Evolutionary conservation across 768 basidiomycete genomes (phyloP), one percentile per base, ranked within the genome.

Genomic region (Trichaptum fuscoviolaceum): DNA sequence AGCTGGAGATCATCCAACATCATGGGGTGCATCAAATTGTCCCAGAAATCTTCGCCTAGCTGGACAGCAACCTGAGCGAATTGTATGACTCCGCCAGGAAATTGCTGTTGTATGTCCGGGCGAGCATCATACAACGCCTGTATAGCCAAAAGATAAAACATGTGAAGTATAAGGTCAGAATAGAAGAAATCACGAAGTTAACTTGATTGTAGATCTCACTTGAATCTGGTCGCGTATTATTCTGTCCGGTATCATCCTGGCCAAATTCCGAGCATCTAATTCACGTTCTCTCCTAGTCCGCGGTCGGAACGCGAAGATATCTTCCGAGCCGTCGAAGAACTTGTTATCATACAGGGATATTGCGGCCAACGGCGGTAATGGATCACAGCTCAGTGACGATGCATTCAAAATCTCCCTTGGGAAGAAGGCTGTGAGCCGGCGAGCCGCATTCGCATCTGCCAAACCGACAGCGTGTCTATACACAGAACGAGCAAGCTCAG

Each of bases 391-490:
- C 67, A 92, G 79, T 7, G 85, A 82, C 65, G 86, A 84, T 15
- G 76, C 78, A 5, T 81, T 77, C 15, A 84, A 75, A 4, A 91
- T 80, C 5, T 78, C 71, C 15, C 80, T 78, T 0, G 93, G 92
- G 63, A 96, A 81, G 78, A 95, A 96, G 0, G 87, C 80, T 63
- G 90, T 83, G 10, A 93, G 79, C 8, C 80, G 78, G 7, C 83
- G 81, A 26, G 81, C 82, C 69, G 87, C 85, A 3, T 82, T 81
- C 7, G 83, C 77, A 70, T 91, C 90, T 27, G 63, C 52, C 17
- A 88, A 82, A n/a, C 93, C 90, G 64, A 91, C 77, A 30, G 93
- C 76, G 73, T 96, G 94, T 7, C 95, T 86, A 71, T 88, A 90
- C 17, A 90, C 74, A 0, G 89, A 84, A 68, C 81, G 77, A 0